Evolutionary conservation across 179 eudicot genomes (phyloP).

Genomic region (Actinidia chinensis): DNA sequence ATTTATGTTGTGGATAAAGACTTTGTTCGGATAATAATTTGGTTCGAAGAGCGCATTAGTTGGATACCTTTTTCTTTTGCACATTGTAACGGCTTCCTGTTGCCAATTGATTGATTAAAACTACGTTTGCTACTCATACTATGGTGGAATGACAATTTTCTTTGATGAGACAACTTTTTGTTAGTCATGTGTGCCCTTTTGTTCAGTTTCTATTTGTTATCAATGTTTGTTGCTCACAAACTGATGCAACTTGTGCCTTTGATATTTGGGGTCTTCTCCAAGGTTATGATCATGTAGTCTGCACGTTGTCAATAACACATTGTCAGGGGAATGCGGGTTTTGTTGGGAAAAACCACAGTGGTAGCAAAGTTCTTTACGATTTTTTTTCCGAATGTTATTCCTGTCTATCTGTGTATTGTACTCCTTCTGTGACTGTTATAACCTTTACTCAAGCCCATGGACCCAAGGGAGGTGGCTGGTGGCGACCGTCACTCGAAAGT

Average conservation of each 20-base stretch:
- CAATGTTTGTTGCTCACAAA: constrained; percentile 3
- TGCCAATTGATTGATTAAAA: not conserved
- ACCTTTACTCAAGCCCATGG: not conserved
- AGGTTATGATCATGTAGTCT: not conserved
- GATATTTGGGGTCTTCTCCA: not conserved
- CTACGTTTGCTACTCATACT: not conserved
- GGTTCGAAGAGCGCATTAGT: not conserved
- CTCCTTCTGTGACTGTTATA: not conserved
- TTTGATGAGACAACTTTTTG: not conserved
- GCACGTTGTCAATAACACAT: not conserved
- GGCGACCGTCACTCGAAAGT: too few relatives aligned
- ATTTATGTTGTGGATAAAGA: not conserved
- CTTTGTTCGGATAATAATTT: not conserved
- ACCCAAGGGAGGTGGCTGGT: too few relatives aligned
- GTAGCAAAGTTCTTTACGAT: not conserved
- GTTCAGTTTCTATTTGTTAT: not conserved
- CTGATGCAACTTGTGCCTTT: constrained; percentile 11
- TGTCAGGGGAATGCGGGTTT: not conserved
- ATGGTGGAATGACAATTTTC: not conserved
- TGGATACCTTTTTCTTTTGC: not conserved
- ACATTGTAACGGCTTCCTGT: not conserved
- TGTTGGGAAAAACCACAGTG: not conserved
- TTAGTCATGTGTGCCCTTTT: not conserved
- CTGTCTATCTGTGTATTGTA: not conserved
- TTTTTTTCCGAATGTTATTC: not conserved